Evolutionary conservation across 2,329 filamentous ascomycete genomes (phyloP), one percentile per base, ranked within the genome.

Genomic region (Ploettnerulaceae sp.): DNA sequence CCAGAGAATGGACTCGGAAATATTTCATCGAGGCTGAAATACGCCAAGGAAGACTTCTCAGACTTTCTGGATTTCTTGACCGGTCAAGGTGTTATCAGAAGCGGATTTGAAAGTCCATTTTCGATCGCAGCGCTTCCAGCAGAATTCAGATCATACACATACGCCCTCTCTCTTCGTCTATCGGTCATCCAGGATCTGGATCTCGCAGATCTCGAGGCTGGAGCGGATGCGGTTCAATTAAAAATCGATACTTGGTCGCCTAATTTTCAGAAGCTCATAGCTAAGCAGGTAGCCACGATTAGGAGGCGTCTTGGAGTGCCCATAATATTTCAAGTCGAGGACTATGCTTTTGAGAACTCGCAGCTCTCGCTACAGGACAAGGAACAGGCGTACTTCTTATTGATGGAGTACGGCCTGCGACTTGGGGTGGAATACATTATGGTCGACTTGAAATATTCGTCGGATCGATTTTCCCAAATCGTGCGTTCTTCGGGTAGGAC

Each of bases 361-460:
- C 40, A 52, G 9, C 28, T 57, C 4, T 56, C 58, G 4, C 37
- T 47, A 7, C 31, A 48, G n/a, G 53, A 59, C 21, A 57, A 57
- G 26, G 57, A 61, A 33, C 47, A 61, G 5, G 62, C 69, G 42
- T 83, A 84, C 56, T 64, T 78, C 11, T 71, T 75, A 45, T 66
- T 85, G 21, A 69, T 84, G 17, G 71, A 77, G 31, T 78, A 84
- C 51, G 82, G 81, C 4, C 66, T 86, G 17, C 76, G 82, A 11
- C 70, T 86, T 34, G 80, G 76, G 1, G 79, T 83, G 2, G 82
- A 85, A 43, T 86, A 80, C 54, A 35, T 44, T 18, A 32, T 44
- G 25, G 66, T 86, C 4, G 81, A 86, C 59, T 64, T 87, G 12
- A 74, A 77, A 7, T 67, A 74, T 32, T 69, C 69, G 6, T 69